Base-by-base conservation (phyloP, 1,284 basidiomycete species). In the Leccinum fallax region DNA sequence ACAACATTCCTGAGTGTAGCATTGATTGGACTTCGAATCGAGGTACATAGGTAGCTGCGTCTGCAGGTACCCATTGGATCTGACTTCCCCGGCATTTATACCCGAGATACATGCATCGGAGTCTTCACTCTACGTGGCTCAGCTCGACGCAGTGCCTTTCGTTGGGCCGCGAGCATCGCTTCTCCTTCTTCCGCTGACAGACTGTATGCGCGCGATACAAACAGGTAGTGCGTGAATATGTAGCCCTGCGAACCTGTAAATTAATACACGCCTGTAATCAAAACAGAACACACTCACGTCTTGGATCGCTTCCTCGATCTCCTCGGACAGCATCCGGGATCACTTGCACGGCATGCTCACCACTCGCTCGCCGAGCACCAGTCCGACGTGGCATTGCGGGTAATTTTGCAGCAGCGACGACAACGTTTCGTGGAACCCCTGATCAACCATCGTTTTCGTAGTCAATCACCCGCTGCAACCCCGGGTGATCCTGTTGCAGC, bases 361-460 rank as follows among this genome's bases (percentile, higher is more conserved):
- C 60, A 97, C 80, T 2, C 95, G 83, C 72, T 97, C 93, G 62
- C 89, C 92, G 67, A 97, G 80, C 15, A 97, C 82, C 24, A 96
- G 81, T 0, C 93, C 95, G 56, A 95, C 84, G 63, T 90, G 86
- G 5, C 81, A 77, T 36, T 69, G 53, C 1, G 67, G 36, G 32
- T 30, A 16, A 6, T 65, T 32, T 2, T 55, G 28, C 3, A 70
- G 55, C n/a, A 89, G 76, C 5, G 73, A 67, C 67, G 84, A 80
- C 13, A 92, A 81, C 0, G 80, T 75, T 7, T 74, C 63, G 62
- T 87, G 83, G 61, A 90, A 81, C 5, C 78, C 74, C 5, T 80
- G 69, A 63, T 89, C 80, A 5, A 76, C 65, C 5, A 77, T 74
- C 13, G 81, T 77, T 66, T 85, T 86, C 55, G 80, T 97, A 95